phyloP scores from a whole-genome alignment of 2,329 filamentous ascomycete species.

The Aureobasidium pullulans region DNA sequence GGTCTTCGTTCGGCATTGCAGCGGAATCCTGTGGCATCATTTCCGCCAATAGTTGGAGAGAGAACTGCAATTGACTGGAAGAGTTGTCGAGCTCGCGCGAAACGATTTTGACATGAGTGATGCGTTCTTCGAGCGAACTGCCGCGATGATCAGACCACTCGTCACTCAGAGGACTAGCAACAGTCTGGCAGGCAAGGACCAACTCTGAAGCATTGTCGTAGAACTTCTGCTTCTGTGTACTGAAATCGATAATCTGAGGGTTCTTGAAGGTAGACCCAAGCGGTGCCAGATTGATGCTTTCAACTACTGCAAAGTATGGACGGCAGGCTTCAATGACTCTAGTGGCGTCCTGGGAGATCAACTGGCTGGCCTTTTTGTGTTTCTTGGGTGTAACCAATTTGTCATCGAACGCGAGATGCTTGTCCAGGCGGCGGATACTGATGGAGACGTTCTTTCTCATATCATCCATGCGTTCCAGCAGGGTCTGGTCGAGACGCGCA shows the following conservation, averaged over 20 bases:
- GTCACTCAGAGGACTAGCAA: conserved; percentile 85
- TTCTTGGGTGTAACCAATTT: conserved; percentile 72
- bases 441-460: conserved; percentile 78
- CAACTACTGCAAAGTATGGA: conserved; percentile 81
- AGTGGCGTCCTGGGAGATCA: conserved; percentile 68
- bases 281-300: conserved; percentile 81
- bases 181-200: conserved; percentile 76
- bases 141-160: conserved; percentile 94
- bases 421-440: conserved; percentile 79
- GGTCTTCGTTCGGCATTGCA: conserved; percentile 32
- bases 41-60: conserved; percentile 78
- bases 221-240: conserved; percentile 81
- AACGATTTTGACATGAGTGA: conserved; percentile 71
- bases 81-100: conserved; percentile 77
- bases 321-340: conserved; percentile 83
- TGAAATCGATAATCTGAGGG: conserved; percentile 80
- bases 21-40: conserved; percentile 52
- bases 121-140: conserved; percentile 77
- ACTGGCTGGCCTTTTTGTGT: conserved; percentile 75
- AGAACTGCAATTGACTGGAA: conserved; percentile 79
- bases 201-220: conserved; percentile 93
- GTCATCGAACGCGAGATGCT: conserved; percentile 67
- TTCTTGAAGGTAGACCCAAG: conserved; percentile 73
- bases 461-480: conserved; percentile 79
- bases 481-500: conserved; percentile 63